These are phyloP conservation scores for Exophiala oligosperma DNA, from an alignment of 2,329 filamentous ascomycete species.

Conservation along the genomic window DNA sequence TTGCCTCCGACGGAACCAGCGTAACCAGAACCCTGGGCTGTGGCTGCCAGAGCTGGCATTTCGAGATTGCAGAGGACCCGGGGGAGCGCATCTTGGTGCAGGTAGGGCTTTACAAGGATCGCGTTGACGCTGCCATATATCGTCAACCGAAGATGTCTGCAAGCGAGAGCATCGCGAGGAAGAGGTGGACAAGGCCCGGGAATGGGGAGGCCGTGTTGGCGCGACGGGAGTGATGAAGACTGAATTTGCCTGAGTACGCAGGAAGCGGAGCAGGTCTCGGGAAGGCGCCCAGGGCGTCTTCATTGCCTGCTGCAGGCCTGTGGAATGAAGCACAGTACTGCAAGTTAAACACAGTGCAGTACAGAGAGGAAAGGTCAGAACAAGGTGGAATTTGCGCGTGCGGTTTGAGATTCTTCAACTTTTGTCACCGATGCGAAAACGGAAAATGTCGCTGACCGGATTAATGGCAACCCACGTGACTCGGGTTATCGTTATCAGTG, in stretches of 20 bases:
- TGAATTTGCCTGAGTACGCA: conserved; percentile 68
- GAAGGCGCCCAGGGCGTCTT: conserved; percentile 46
- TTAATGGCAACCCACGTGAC: too few relatives aligned
- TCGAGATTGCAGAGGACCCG: conserved; percentile 18
- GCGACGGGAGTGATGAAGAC: conserved; percentile 34
- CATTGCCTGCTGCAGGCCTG: conserved; percentile 18
- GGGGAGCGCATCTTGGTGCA: conserved; percentile 16
- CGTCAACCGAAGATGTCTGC: conserved; percentile 13
- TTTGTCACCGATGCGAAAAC: background rate
- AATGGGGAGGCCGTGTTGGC: conserved; percentile 25
- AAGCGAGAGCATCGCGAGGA: conserved; percentile 2
- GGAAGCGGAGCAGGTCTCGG: conserved; percentile 65
- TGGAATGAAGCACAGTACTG: background rate
- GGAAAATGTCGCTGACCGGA: background rate
- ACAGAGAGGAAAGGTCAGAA: background rate
- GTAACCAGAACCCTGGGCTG: conserved; percentile 20
- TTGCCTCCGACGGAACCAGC: conserved; percentile 21
- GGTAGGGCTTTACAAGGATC: conserved; percentile 28
- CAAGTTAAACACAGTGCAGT: background rate
- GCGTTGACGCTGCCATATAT: conserved; percentile 20
- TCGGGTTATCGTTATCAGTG: too few relatives aligned
- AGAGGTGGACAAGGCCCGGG: conserved; percentile 21
- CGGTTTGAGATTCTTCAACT: background rate
- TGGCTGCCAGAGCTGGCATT: conserved; percentile 24
- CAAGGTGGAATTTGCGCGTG: too few relatives aligned